Conservation (phyloP, 768 basidiomycete genomes). For the Rhodocollybia butyracea region DNA sequence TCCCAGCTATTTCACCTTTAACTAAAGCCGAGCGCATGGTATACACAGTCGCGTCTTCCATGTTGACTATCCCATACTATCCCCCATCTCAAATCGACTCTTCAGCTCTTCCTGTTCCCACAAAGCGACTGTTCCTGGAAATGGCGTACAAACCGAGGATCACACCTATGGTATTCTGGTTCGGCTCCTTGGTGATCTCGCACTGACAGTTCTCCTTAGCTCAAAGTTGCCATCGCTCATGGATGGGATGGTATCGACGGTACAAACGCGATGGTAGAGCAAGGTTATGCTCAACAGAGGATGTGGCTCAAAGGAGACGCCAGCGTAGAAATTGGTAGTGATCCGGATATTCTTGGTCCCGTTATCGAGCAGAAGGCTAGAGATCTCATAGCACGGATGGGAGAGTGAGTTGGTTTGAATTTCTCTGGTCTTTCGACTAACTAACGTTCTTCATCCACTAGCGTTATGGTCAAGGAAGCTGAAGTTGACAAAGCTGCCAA, state of each 20-base stretch:
- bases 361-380: constrained; percentile 43
- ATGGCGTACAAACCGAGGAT: constrained; percentile 34
- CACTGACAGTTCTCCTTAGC: background rate
- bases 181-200: background rate
- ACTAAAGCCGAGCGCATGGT: constrained; percentile 29
- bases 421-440: background rate
- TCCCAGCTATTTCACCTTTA: constrained; percentile 27
- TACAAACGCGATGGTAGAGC: constrained; percentile 33
- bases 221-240: constrained; percentile 28
- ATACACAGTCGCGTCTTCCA: constrained; percentile 27
- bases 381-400: constrained; percentile 29
- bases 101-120: constrained; percentile 23
- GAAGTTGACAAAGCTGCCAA: constrained; percentile 3
- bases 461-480: background rate
- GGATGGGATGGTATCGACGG: constrained; percentile 33
- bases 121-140: constrained; percentile 29
- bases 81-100: constrained; percentile 11
- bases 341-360: constrained; percentile 26
- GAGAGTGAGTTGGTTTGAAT: constrained; percentile 16
- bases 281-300: constrained; percentile 35
- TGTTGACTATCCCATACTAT: constrained; percentile 27
- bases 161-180: constrained; percentile 21
- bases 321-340: constrained; percentile 2
- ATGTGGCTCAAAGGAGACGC: constrained; percentile 26
- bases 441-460: background rate